Percentiles rank a stretch among this genome's conserved stretches.
These are phyloP conservation scores for Trifolium repens DNA, from an alignment of 306 rosid species.

Conservation along the genomic window DNA sequence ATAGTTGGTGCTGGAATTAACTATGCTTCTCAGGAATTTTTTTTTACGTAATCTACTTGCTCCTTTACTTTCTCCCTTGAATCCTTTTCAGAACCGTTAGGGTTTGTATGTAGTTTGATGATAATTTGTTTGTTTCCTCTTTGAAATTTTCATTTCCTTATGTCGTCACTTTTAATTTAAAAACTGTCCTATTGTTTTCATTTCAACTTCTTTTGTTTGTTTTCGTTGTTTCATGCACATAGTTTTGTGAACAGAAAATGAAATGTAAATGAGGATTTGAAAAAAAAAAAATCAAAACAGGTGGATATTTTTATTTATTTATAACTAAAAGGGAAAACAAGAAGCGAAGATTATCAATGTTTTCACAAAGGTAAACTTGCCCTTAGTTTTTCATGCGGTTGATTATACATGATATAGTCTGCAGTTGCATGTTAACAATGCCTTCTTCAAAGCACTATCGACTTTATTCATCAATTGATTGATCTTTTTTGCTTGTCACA, in stretches of 20 bases:
- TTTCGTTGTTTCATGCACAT: background rate
- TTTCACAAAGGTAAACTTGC: background rate
- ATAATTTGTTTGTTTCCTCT: background rate
- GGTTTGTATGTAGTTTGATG: background rate
- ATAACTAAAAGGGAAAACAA: background rate
- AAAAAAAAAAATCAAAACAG: constrained; percentile 10
- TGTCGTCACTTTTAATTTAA: constrained; percentile 4
- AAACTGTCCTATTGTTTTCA: constrained; percentile 1
- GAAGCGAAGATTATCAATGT: background rate
- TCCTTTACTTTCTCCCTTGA: background rate
- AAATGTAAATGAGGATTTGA: background rate
- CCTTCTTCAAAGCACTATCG: background rate
- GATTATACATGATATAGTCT: constrained; percentile 3
- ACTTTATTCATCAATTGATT: background rate
- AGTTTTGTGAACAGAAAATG: background rate
- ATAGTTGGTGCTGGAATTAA: constrained; percentile 95
- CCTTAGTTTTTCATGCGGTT: constrained; percentile 1
- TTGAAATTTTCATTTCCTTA: background rate
- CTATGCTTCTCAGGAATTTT: constrained; percentile 80
- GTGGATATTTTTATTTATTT: background rate
- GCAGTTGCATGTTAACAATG: constrained; percentile 1
- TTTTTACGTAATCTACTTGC: constrained; percentile 75
- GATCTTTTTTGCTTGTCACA: constrained; percentile 16
- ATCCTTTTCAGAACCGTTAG: background rate
- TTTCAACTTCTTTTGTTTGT: background rate